Evolutionary conservation across 306 rosid genomes (phyloP).

Genomic region (Clitoria ternatea): DNA sequence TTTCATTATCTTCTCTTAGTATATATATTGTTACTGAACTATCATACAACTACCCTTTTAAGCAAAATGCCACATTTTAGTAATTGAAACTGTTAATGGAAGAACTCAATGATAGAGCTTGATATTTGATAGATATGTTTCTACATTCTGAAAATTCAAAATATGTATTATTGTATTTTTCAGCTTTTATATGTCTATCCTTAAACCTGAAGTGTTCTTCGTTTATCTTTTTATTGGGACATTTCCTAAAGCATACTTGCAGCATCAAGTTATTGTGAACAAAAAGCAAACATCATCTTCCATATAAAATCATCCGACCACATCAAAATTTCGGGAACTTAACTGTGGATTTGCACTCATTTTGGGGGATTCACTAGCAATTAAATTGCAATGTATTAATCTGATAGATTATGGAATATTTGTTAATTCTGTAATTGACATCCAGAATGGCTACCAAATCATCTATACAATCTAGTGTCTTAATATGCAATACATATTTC

Average conservation of each 20-base stretch:
- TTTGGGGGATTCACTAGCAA: neutral
- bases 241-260: neutral
- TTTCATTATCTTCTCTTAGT: neutral
- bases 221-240: neutral
- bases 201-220: too few relatives aligned
- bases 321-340: neutral
- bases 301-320: neutral
- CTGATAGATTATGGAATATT: neutral
- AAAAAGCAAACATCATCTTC: neutral
- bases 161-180: neutral
- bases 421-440: constrained; percentile 7
- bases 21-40: neutral
- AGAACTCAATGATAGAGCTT: too few relatives aligned
- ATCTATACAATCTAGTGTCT: neutral
- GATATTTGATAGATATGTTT: neutral
- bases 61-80: neutral
- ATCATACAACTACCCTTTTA: neutral
- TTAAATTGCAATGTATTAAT: neutral
- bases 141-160: neutral
- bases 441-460: neutral
- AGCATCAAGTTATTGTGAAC: neutral
- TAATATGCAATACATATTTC: neutral
- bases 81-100: too few relatives aligned
- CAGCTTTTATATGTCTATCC: too few relatives aligned
- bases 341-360: neutral